Conservation (phyloP, 192 early-diverging fungal species). For the Coemansia sp. region DNA sequence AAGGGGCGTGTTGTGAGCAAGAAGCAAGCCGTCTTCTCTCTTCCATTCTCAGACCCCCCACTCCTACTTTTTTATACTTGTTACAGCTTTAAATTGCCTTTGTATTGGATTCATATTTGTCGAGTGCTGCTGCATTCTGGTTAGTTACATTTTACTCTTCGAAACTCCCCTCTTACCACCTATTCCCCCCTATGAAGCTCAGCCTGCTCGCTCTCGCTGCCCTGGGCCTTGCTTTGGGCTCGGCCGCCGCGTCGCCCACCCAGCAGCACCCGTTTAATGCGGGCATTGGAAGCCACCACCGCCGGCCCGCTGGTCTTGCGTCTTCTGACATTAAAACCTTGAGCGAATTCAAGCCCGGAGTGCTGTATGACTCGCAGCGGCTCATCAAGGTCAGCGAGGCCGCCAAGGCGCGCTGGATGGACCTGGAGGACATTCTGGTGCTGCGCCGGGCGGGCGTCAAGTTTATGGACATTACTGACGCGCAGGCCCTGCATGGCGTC, state of each 20-base stretch:
- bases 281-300: not conserved
- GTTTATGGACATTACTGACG: slow-evolving; percentile 90
- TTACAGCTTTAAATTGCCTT: no score
- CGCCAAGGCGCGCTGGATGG: slow-evolving; percentile 56
- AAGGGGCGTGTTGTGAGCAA: no score
- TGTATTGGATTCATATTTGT: no score
- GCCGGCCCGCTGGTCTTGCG: not conserved
- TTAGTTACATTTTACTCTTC: slow-evolving; percentile 4
- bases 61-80: no score
- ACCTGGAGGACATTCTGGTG: slow-evolving; percentile 56
- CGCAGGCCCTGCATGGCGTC: slow-evolving; percentile 48
- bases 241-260: slow-evolving; percentile 5
- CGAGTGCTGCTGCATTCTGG: not conserved
- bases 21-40: no score
- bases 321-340: not conserved
- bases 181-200: slow-evolving; percentile 7
- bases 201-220: slow-evolving; percentile 9
- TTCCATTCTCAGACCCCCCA: no score
- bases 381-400: slow-evolving; percentile 57
- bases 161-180: slow-evolving; percentile 12
- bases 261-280: slow-evolving; percentile 23
- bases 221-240: not conserved
- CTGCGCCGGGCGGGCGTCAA: slow-evolving; percentile 63
- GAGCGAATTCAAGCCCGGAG: slow-evolving; percentile 22
- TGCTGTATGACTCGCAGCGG: slow-evolving; percentile 34